Evolutionary conservation across 495 filamentous ascomycete genomes (phyloP), one percentile per base, ranked within the genome.

Genomic region (Durotheca rogersii): DNA sequence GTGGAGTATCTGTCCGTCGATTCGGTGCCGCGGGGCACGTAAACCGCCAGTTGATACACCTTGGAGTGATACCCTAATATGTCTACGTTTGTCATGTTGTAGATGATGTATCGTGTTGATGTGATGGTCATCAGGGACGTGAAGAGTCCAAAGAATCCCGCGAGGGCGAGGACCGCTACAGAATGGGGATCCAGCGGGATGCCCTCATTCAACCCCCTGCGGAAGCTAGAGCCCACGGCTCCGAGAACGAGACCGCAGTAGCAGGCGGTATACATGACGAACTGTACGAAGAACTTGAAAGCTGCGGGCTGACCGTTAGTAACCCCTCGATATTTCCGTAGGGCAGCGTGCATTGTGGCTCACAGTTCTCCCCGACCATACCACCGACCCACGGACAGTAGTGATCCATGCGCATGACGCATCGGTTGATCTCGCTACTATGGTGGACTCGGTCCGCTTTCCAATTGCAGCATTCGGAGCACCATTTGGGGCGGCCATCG

Each of bases 311-410:
- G n/a, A 17, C 3, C 19, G 25, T 41, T 5, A 61, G 36, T 33
- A 55, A 41, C 60, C 47, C 15, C 3, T 12, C 15, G 3, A 11
- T 37, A 11, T 12, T 44, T n/a, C 4, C 7, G 12, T 7, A 7
- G 15, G 17, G 31, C 3, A 18, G 12, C 6, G 9, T 23, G 11
- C 20, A 20, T 42, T 30, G 17, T 18, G 21, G 17, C 74, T 57
- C 44, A 78, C 75, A 78, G 0, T 71, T 90, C 61, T 95, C 91
- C 0, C 83, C 86, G 7, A 96, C 82, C 41, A 94, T 83, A 12
- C 91, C 91, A 16, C 91, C 91, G 41, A 94, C 90, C 89, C 91
- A 96, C 0, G 91, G 91, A 66, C 91, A 96, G 58, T 88, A 95
- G 65, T 96, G 91, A 56, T 96, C 91, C 86, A 95, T 92, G 58